Percentiles rank a stretch among this genome's conserved stretches.
Evolutionary conservation across 1,139 yeast genomes (phyloP).

Genomic region (Eremothecium cymbalariae): DNA sequence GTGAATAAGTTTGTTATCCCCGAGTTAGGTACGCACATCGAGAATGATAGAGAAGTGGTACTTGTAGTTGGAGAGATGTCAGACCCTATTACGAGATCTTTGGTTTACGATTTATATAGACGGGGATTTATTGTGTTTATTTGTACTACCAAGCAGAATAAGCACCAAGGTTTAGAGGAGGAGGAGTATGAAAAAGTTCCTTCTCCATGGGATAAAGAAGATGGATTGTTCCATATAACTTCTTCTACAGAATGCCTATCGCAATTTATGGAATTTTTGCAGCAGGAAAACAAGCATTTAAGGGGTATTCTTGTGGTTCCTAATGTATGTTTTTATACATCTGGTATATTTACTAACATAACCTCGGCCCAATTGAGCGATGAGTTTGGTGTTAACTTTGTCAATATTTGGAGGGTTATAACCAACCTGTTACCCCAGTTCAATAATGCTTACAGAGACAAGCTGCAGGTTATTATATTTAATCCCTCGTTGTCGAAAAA

Average conservation of each 20-base stretch:
- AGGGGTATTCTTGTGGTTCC: constrained; percentile 29
- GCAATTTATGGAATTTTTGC: constrained; percentile 16
- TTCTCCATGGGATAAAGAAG: constrained; percentile 19
- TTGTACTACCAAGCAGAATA: constrained; percentile 24
- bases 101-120: constrained; percentile 31
- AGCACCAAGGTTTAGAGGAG: constrained; percentile 14
- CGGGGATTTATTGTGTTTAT: constrained; percentile 29
- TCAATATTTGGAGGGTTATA: constrained; percentile 20
- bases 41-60: constrained; percentile 20
- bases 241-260: constrained; percentile 18
- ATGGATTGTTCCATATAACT: constrained; percentile 24
- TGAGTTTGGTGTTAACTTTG: constrained; percentile 23
- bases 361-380: constrained; percentile 18
- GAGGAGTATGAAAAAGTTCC: constrained; percentile 15
- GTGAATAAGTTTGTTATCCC: constrained; percentile 6
- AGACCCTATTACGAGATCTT: constrained; percentile 31
- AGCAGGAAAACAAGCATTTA: constrained; percentile 13
- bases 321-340: constrained; percentile 26
- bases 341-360: constrained; percentile 19
- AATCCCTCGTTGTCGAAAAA: constrained; percentile 28
- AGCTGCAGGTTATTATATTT: constrained; percentile 22
- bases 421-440: constrained; percentile 22
- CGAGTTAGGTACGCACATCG: constrained; percentile 18
- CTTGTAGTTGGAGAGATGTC: constrained; percentile 30
- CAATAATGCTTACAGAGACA: constrained; percentile 7